phyloP scores from a whole-genome alignment of 2,329 filamentous ascomycete genomes.

The Claviceps digitariae region DNA sequence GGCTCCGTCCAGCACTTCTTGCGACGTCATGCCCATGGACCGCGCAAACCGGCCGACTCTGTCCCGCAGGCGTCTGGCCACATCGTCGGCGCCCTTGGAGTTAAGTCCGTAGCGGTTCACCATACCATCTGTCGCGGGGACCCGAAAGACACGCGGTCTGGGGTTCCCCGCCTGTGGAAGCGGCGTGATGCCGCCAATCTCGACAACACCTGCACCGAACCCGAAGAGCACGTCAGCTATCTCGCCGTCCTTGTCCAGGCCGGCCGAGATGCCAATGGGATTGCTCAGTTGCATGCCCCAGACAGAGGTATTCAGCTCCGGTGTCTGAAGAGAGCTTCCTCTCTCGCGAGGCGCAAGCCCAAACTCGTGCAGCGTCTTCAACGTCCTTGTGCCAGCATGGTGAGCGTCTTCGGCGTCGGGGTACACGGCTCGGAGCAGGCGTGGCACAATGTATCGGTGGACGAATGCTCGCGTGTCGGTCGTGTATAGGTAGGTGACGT shows the following conservation, averaged over 20 bases:
- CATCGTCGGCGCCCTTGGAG: conserved; percentile 74
- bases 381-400: conserved; percentile 54
- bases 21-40: conserved; percentile 54
- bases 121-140: conserved; percentile 71
- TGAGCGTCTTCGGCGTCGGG: conserved; percentile 88
- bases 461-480: conserved; percentile 61
- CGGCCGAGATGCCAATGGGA: conserved; percentile 88
- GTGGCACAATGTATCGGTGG: conserved; percentile 56
- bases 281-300: conserved; percentile 70
- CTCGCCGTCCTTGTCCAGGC: conserved; percentile 87
- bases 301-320: conserved; percentile 33
- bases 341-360: conserved; percentile 76
- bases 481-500: conserved; percentile 49
- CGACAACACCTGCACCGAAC: conserved; percentile 73
- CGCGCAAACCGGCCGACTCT: conserved; percentile 68
- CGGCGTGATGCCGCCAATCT: conserved; percentile 84
- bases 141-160: conserved; percentile 73
- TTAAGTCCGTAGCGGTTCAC: conserved; percentile 97
- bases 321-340: conserved; percentile 24
- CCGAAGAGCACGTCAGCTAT: conserved; percentile 76
- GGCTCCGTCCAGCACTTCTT: conserved; percentile 61
- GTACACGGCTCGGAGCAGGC: conserved; percentile 49
- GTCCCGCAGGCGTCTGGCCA: conserved; percentile 66
- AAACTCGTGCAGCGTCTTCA: conserved; percentile 61
- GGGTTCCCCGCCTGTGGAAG: conserved; percentile 80